Base-by-base conservation (phyloP, 306 rosid species). In the Rubus idaeus region DNA sequence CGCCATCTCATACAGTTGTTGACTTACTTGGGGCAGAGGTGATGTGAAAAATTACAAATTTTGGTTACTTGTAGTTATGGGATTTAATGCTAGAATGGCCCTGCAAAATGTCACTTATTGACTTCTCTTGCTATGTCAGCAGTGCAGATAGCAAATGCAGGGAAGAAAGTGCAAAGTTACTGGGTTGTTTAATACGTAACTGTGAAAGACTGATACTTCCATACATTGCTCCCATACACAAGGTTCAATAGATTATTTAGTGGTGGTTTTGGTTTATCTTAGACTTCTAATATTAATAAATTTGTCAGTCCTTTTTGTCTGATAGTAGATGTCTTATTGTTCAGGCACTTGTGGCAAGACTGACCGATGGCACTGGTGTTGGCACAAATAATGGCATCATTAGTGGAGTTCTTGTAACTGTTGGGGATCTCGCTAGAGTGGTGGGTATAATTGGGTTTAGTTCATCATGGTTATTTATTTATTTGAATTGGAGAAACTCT, bases 351-450 rank as follows among this genome's bases (percentile, higher is more conserved):
- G 96, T 90, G 79, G 97, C 93, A 52, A 92, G 96, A 85, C 97
- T 95, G 70, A 40, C 8, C 51, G 97, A 95, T 81, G 93, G 84
- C 74, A 80, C 84, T 56, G 84, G 91, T 39, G 85, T 78, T 47
- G 89, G 77, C 79, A 85, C 97, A 37, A 90, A 90, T 84, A 89
- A 84, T 88, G 99, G 97, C 81, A 92, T 91, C 71, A 83, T 89
- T 52, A 92, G 93, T 79, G 99, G 99, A 84, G 99, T 95, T 78
- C 99, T 95, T 82, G 97, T 95, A 53, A 95, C 99, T 4, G 97
- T 95, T 76, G 99, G 99, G 75, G 99, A 95, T 83, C 97, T 95
- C 82, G 96, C 99, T 20, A 92, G 97, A 90, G 99, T 95, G 97
- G 99, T 95, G 76, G 62, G 99, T 86, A 78, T 66, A 20, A 17